Evolutionary conservation across 441 rosid species (phyloP), one percentile per base, ranked within the genome.

Genomic region (Croton laevigatus): DNA sequence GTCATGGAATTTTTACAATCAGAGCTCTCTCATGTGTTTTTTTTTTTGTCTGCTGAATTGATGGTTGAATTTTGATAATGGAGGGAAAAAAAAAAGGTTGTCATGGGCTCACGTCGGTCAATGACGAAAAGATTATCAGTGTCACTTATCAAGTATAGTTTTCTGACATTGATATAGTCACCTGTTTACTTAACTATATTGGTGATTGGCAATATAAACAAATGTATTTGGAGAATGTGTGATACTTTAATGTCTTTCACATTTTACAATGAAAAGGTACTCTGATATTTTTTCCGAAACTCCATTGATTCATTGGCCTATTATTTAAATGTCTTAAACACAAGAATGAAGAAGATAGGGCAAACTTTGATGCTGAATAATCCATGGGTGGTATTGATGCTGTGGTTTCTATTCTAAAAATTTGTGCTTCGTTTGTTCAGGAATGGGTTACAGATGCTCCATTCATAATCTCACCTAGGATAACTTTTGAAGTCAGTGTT

Each of bases 371-470:
- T 40, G 5, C 40, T 68, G 36, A 65, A 68, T 60, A 19, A 34
- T 53, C 37, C 17, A 53, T 52, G 45, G 20, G 68, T 61, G 58
- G 62, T 20, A 44, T n/a, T 36, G 65, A 13, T 65, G 4, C 48
- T 45, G 36, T 59, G 72, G 54, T 78, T 77, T 53, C 78, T 54
- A 74, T 49, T 40, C 55, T 48, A 48, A 69, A 38, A 16, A 17
- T 62, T 27, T 71, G 36, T 73, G 32, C 65, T 68, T 68, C 48
- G 65, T 81, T 61, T 63, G 86, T 67, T 83, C 91, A 95, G 98
- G 99, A 93, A 75, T 95, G 98, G 98, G 97, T 93, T 75, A 93
- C 96, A 54, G 99, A 95, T 79, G 85, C 82, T 87, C 97, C 97
- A n/a, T 95, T 95, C 82, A 88, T 95, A 67, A 95, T 95, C 77